Conservation (phyloP, 768 basidiomycete genomes). For the Inosperma sp. region DNA sequence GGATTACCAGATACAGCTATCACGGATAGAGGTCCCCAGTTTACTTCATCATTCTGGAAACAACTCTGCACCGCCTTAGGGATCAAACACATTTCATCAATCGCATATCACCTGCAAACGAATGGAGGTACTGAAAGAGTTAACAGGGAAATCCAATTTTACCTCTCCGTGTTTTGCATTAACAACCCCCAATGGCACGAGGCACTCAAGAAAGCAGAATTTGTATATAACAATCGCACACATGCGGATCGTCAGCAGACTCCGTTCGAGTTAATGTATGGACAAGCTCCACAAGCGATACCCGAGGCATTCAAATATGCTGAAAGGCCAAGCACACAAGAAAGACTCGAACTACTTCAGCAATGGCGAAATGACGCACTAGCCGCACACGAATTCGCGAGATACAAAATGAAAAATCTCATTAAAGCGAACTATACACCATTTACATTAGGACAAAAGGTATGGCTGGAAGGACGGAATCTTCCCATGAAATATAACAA, state of each 20-base stretch:
- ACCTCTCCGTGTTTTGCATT: conserved; percentile 17
- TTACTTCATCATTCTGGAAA: conserved; percentile 19
- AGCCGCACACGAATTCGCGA: conserved; percentile 11
- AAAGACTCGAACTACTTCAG: conserved; percentile 2
- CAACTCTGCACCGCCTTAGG: conserved; percentile 14
- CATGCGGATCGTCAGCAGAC: conserved; percentile 14
- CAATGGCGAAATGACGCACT: conserved; percentile 14
- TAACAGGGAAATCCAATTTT: conserved; percentile 23
- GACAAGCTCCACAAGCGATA: conserved; percentile 3
- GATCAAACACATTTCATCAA: conserved; percentile 10
- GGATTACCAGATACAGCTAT: conserved; percentile 22
- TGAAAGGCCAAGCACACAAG: conserved; percentile 3
- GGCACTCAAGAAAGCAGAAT: conserved; percentile 13
- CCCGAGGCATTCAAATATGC: conserved; percentile 9
- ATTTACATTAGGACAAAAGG: conserved; percentile 10
- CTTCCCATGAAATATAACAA: neutral
- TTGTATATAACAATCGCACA: conserved; percentile 15
- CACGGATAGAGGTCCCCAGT: conserved; percentile 23
- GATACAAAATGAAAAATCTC: conserved; percentile 6
- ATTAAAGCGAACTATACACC: neutral
- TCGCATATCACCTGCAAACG: conserved; percentile 16
- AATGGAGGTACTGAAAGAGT: conserved; percentile 20
- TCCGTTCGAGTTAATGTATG: conserved; percentile 21
- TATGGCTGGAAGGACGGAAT: conserved; percentile 3
- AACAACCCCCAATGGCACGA: conserved; percentile 14